Evolutionary conservation across 2,329 filamentous ascomycete genomes (phyloP), one percentile per base, ranked within the genome.

Genomic region (Talaromyces sp.): DNA sequence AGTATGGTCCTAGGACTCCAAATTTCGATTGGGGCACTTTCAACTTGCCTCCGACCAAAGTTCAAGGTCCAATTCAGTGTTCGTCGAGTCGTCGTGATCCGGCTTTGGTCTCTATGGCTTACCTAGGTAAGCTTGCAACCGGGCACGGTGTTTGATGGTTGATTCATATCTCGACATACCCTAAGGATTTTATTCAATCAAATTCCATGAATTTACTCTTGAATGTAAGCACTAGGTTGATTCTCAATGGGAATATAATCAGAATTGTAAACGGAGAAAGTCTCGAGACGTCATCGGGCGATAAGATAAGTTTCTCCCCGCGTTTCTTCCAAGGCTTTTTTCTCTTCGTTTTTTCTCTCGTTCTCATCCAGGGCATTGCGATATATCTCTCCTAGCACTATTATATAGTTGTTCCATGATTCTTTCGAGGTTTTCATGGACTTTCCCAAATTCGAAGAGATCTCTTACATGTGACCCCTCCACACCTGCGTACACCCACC

Each of bases 221-320:
- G n/a, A n/a, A n/a, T n/a, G n/a, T n/a, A n/a, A n/a, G 5, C n/a
- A 37, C 4, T n/a, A 7, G 3, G 6, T 46, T 31, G 25, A 11
- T 22, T 33, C 1, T 2, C 39, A 41, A 41, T 21, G 15, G 15
- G 10, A 22, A 10, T 33, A 50, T 19, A 31, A n/a, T n/a, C 17
- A 7, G 33, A 33, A 25, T 5, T 50, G 45, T 50, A 8, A 35
- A 35, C 13, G 33, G 19, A 11, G 10, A 36, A 39, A 39, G n/a
- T 13, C 11, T 6, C 6, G 11, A 7, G 48, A 51, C 48, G 48
- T 52, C 48, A 52, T 52, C 33, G 19, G 19, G 15, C 33, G 48
- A 52, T 52, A 52, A 52, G 48, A 52, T 52, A 52, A 28, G 35
- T 21, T 25, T 39, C 8, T 9, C 35, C 48, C 48, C 48, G 13